These are phyloP conservation scores for Stagonosporopsis cucurbitacearum DNA, from an alignment of 2,329 filamentous ascomycete species.

Conservation along the genomic window DNA sequence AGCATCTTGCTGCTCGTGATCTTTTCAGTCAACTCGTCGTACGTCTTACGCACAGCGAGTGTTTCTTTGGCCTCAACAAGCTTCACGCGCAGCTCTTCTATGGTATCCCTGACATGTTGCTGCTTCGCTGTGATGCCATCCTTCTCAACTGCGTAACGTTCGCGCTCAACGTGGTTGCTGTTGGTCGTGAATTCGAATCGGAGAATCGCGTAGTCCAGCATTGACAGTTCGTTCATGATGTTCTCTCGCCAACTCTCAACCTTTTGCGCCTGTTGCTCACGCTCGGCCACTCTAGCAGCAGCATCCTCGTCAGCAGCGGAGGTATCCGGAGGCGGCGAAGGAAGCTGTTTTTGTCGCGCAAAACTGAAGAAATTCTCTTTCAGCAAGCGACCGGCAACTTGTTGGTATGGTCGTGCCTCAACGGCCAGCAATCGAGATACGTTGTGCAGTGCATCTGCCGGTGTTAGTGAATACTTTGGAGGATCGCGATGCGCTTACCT, in stretches of 20 bases:
- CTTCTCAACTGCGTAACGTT: slow-evolving; percentile 83
- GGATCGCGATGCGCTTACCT: slow-evolving; percentile 39
- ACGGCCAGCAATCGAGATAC: slow-evolving; percentile 79
- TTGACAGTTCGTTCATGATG: slow-evolving; percentile 83
- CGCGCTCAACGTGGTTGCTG: slow-evolving; percentile 82
- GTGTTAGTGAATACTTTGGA: slow-evolving; percentile 1
- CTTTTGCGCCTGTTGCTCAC: slow-evolving; percentile 60
- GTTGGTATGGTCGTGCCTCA: slow-evolving; percentile 90
- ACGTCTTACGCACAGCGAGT: slow-evolving; percentile 79
- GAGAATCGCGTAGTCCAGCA: slow-evolving; percentile 84
- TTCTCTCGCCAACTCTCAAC: slow-evolving; percentile 80
- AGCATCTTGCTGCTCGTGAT: slow-evolving; percentile 83
- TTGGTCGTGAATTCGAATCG: slow-evolving; percentile 86
- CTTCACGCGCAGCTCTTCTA: slow-evolving; percentile 72
- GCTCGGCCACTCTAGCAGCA: slow-evolving; percentile 53
- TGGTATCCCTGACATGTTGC: slow-evolving; percentile 77
- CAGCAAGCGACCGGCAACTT: slow-evolving; percentile 81
- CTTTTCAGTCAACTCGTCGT: slow-evolving; percentile 86
- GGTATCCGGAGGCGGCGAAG: slow-evolving; percentile 71
- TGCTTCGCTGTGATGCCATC: slow-evolving; percentile 79
- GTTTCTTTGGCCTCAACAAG: slow-evolving; percentile 71
- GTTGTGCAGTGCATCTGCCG: slow-evolving; percentile 80
- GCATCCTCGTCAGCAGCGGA: slow-evolving; percentile 55
- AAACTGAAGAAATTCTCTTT: slow-evolving; percentile 70
- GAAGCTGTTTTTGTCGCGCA: slow-evolving; percentile 61